Evolutionary conservation across 2,329 filamentous ascomycete species (phyloP), one percentile per base, ranked within the genome.

Genomic region (Metarhizium anisopliae): DNA sequence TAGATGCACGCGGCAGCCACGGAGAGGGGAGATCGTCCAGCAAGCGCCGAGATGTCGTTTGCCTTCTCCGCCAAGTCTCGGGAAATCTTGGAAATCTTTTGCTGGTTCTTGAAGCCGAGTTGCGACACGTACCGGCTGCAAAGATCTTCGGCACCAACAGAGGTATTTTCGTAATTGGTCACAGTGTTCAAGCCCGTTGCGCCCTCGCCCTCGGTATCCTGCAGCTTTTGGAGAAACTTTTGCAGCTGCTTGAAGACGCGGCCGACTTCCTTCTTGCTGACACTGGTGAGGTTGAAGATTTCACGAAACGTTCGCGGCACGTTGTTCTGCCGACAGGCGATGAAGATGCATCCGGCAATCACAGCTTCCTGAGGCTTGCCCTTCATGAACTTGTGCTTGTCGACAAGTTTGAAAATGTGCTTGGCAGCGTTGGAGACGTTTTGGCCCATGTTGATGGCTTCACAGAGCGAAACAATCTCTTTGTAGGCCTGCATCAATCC

Each of bases 201-300:
- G 67, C 74, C 72, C 62, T 78, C 74, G 59, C 77, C 75, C 8
- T 72, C 71, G n/a, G 66, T 67, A 61, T 86, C 85, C 66, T 90
- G 83, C 52, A 86, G 81, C 64, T 85, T 85, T 66, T 86, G 84
- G 66, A 97, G 81, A 73, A 95, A 96, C 63, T 86, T 85, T 74
- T 97, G 92, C 49, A 99, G 79, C 56, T 85, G 79, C 77, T 99
- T 99, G 81, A 96, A 99, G 29, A 93, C 93, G 56, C 92, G 81
- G 25, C 94, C 94, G 60, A 99, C 96, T 68, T 99, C 95, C 75
- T 97, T 97, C 77, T 97, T 96, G 58, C 87, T 86, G 32, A 99
- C 93, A 63, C 89, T 90, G 8, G 94, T 99, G 69, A 97, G 79
- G 59, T 90, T 87, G 74, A 89, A 95, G 65, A 99, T 94, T 71